Conservation (phyloP, 768 basidiomycete genomes). For the Pleurotus salmoneostramineus region DNA sequence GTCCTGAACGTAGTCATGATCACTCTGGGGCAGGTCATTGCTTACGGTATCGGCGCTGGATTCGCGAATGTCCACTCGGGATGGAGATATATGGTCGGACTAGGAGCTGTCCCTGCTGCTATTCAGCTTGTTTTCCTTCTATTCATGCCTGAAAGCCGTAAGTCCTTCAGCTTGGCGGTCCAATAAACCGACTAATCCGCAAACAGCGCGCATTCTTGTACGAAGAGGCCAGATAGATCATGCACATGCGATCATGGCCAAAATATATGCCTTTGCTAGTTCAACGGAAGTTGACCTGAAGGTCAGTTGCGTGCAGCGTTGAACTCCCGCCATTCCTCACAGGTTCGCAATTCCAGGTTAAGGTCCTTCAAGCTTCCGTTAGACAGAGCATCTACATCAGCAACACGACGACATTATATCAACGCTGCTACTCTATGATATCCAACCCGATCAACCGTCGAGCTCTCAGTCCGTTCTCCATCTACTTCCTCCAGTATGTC, state of each 20-base stretch:
- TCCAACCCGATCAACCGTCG: conserved; percentile 57
- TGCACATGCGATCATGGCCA: conserved; percentile 54
- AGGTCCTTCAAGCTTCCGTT: conserved; percentile 57
- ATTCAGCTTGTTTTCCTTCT: conserved; percentile 58
- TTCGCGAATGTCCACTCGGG: conserved; percentile 56
- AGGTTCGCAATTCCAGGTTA: conserved; percentile 33
- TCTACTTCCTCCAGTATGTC: neutral
- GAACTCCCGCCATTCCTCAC: neutral
- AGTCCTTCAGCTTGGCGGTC: conserved; percentile 16
- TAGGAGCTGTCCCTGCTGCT: conserved; percentile 66
- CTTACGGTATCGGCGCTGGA: conserved; percentile 70
- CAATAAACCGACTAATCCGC: neutral
- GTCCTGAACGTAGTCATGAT: conserved; percentile 82
- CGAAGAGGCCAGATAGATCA: conserved; percentile 43
- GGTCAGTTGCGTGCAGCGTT: conserved; percentile 23
- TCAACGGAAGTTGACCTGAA: conserved; percentile 65
- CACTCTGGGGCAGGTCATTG: conserved; percentile 76
- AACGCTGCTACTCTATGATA: conserved; percentile 54
- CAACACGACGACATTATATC: conserved; percentile 55
- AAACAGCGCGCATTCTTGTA: conserved; percentile 56
- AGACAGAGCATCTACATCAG: conserved; percentile 57
- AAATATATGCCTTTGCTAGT: conserved; percentile 66
- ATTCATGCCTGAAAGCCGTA: conserved; percentile 78
- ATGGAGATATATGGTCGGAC: conserved; percentile 84
- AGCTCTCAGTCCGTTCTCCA: conserved; percentile 53